Conservation (phyloP, 805 yeast species). For the Phaffomyces antillensis region DNA sequence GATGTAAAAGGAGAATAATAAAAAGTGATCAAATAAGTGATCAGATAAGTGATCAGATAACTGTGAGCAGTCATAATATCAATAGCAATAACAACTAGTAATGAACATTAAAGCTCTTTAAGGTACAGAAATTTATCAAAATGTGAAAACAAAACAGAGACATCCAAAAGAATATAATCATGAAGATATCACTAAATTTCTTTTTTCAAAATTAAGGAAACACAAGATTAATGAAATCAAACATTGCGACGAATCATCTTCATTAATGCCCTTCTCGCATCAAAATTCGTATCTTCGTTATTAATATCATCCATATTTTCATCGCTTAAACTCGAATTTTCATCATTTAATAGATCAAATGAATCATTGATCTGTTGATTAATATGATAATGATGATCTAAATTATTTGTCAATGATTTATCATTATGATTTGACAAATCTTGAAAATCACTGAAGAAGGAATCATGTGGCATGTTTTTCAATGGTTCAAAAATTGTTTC, state of each 20-base stretch:
- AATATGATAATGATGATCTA: not conserved
- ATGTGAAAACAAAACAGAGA: no score
- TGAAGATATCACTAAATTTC: no score
- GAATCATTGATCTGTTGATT: not conserved
- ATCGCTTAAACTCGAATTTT: constrained; percentile 1
- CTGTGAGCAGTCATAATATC: no score
- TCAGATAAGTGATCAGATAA: no score
- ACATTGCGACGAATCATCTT: constrained; percentile 23
- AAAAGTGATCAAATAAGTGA: no score
- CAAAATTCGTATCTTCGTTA: constrained; percentile 16
- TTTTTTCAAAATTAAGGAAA: no score
- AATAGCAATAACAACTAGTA: no score
- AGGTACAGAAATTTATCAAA: no score
- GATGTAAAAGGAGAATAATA: no score
- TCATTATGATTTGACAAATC: constrained; percentile 2
- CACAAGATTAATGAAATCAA: not conserved
- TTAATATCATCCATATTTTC: constrained; percentile 10
- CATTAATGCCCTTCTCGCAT: constrained; percentile 25
- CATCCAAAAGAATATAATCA: no score
- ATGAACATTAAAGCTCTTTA: no score
- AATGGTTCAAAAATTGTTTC: constrained; percentile 20
- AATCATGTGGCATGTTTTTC: constrained; percentile 11
- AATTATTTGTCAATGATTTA: not conserved
- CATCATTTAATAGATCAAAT: constrained; percentile 6
- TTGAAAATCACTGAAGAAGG: constrained; percentile 15